Evolutionary conservation across 2,329 filamentous ascomycete species (phyloP).

Genomic region (Calycina marina): DNA sequence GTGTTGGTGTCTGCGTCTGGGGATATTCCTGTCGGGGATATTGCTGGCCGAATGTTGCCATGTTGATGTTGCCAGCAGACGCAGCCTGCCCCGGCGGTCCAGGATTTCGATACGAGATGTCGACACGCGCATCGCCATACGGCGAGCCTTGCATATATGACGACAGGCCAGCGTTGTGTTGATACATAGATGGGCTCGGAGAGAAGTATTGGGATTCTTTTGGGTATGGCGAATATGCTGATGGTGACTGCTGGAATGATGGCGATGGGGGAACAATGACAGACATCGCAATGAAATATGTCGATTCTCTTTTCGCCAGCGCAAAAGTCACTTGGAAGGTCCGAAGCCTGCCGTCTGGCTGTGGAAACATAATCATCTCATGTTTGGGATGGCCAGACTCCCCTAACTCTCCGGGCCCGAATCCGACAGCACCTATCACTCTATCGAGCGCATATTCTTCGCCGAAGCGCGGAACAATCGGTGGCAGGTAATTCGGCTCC

Average conservation of each 20-base stretch:
- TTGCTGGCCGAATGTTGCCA: conserved; percentile 32
- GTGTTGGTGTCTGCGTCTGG: conserved; percentile 21
- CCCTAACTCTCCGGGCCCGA: conserved; percentile 36
- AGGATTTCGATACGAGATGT: conserved; percentile 17
- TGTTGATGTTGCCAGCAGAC: conserved; percentile 25
- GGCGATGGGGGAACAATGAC: conserved; percentile 15
- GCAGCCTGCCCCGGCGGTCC: conserved; percentile 10
- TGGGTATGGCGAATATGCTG: conserved; percentile 18
- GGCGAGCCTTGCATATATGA: conserved; percentile 12
- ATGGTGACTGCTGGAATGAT: conserved; percentile 14
- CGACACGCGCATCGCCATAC: conserved; percentile 14
- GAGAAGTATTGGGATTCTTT: conserved; percentile 21
- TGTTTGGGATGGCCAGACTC: conserved; percentile 37
- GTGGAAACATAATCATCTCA: conserved; percentile 39
- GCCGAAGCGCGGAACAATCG: conserved; percentile 40
- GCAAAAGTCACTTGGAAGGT: conserved; percentile 37
- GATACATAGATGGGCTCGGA: conserved; percentile 12
- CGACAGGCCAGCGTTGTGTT: conserved; percentile 14
- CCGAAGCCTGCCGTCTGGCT: conserved; percentile 35
- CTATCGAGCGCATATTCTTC: conserved; percentile 29
- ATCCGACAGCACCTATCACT: conserved; percentile 39
- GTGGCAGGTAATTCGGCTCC: conserved; percentile 46
- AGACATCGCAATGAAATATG: conserved; percentile 43
- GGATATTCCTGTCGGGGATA: conserved; percentile 30
- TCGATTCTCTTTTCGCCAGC: conserved; percentile 43